Conservation (phyloP, 2,329 filamentous ascomycete genomes). For the Cytospora chrysosperma region DNA sequence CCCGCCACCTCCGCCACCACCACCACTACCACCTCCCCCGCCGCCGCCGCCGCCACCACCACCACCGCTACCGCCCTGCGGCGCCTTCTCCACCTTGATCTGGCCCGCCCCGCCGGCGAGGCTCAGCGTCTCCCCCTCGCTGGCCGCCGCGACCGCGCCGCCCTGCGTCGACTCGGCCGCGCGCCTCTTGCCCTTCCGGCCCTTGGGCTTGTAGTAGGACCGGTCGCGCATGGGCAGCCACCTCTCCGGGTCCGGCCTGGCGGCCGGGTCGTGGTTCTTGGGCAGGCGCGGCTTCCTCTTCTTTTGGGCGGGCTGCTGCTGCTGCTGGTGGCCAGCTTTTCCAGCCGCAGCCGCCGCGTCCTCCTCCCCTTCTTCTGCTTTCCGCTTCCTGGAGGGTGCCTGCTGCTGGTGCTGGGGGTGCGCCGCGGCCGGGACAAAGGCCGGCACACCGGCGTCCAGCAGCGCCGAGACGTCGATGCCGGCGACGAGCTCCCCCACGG, state of each 20-base stretch:
- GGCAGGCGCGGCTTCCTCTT: slow-evolving; percentile 57
- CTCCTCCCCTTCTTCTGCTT: neutral
- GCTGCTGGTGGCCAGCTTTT: neutral
- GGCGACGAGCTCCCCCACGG: slow-evolving; percentile 60
- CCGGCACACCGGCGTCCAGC: slow-evolving; percentile 63
- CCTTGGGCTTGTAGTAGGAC: slow-evolving; percentile 85
- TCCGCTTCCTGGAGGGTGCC: slow-evolving; percentile 41
- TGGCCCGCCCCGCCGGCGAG: slow-evolving; percentile 62
- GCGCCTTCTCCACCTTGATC: slow-evolving; percentile 63
- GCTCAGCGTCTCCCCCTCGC: slow-evolving; percentile 67
- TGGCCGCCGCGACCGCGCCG: slow-evolving; percentile 67
- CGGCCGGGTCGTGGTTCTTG: slow-evolving; percentile 73
- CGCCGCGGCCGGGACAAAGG: slow-evolving; percentile 40
- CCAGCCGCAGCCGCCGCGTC: neutral
- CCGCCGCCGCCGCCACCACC: too few relatives aligned
- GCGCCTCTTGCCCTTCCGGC: slow-evolving; percentile 87
- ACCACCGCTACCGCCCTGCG: slow-evolving; percentile 27
- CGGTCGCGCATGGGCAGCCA: slow-evolving; percentile 91
- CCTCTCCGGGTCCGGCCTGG: slow-evolving; percentile 82
- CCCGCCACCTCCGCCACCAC: slow-evolving; percentile 36
- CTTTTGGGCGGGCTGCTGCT: slow-evolving; percentile 30
- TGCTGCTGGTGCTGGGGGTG: too few relatives aligned
- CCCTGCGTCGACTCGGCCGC: slow-evolving; percentile 79
- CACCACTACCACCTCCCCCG: too few relatives aligned
- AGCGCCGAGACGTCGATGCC: slow-evolving; percentile 62